phyloP scores from a whole-genome alignment of 768 basidiomycete genomes.

The Lactarius sp. region DNA sequence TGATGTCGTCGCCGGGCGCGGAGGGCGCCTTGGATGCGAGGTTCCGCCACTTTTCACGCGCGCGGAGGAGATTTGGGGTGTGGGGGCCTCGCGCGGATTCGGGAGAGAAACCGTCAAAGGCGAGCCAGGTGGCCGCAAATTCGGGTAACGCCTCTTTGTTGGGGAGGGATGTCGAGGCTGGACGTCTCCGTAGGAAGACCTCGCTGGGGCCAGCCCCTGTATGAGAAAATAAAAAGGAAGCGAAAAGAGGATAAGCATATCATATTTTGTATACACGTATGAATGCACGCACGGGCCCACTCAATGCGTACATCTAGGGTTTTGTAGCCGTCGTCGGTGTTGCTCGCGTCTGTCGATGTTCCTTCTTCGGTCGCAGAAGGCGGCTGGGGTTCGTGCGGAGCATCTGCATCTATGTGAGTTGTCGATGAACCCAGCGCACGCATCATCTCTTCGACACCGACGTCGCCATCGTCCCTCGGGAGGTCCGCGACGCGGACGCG shows the following conservation, averaged over 20 bases:
- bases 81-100: slow-evolving; percentile 14
- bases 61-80: slow-evolving; percentile 14
- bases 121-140: slow-evolving; percentile 16
- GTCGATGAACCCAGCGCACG: slow-evolving; percentile 3
- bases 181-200: background rate
- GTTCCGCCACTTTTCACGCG: slow-evolving; percentile 12
- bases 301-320: background rate
- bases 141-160: background rate
- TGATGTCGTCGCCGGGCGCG: background rate
- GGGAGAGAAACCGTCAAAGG: slow-evolving; percentile 18
- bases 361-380: background rate
- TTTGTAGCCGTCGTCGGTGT: background rate
- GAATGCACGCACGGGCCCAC: slow-evolving; percentile 9
- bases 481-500: slow-evolving; percentile 6
- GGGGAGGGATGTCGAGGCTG: background rate
- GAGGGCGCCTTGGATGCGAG: background rate
- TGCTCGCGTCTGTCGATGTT: background rate
- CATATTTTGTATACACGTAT: background rate
- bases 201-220: background rate
- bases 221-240: no score
- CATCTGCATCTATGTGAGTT: background rate
- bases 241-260: background rate
- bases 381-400: background rate
- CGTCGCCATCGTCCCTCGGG: slow-evolving; percentile 11
- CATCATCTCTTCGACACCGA: slow-evolving; percentile 22